phyloP scores from a whole-genome alignment of 2,329 filamentous ascomycete genomes.

The Pyricularia pennisetigena region DNA sequence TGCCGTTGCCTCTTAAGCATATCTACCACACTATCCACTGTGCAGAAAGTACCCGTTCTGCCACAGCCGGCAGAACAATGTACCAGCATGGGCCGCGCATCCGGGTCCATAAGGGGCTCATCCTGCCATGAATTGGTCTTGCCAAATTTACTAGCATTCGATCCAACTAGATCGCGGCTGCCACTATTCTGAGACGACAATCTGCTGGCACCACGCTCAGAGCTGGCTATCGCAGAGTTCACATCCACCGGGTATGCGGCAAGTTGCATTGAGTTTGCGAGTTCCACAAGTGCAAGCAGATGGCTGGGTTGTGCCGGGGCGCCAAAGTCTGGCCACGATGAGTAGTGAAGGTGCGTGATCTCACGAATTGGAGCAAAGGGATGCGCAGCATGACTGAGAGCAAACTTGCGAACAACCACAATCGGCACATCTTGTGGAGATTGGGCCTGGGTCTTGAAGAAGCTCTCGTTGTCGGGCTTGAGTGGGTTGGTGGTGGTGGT shows the following conservation, averaged over 20 bases:
- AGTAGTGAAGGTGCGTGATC: conserved; percentile 89
- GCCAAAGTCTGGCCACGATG: conserved; percentile 96
- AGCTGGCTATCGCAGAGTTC: conserved; percentile 12
- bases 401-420: conserved; percentile 80
- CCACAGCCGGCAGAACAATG: conserved; percentile 96
- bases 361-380: conserved; percentile 84
- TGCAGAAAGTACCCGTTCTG: conserved; percentile 91
- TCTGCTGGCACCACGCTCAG: conserved; percentile 6
- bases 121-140: conserved; percentile 32
- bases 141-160: not conserved
- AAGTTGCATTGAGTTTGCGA: conserved; percentile 67
- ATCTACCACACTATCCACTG: conserved; percentile 89
- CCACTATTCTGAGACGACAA: conserved; percentile 6
- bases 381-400: conserved; percentile 62
- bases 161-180: not conserved
- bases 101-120: conserved; percentile 46
- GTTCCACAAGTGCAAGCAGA: conserved; percentile 79
- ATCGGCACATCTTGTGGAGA: not conserved
- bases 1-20: conserved; percentile 82
- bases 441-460: not conserved
- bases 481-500: not conserved
- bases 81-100: conserved; percentile 67
- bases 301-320: conserved; percentile 83
- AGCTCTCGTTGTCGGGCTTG: not conserved
- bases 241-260: conserved; percentile 32